Percentiles rank a stretch among this genome's conserved stretches.
Conservation (phyloP, 495 filamentous ascomycete species). For the Trichoderma erinaceum region DNA sequence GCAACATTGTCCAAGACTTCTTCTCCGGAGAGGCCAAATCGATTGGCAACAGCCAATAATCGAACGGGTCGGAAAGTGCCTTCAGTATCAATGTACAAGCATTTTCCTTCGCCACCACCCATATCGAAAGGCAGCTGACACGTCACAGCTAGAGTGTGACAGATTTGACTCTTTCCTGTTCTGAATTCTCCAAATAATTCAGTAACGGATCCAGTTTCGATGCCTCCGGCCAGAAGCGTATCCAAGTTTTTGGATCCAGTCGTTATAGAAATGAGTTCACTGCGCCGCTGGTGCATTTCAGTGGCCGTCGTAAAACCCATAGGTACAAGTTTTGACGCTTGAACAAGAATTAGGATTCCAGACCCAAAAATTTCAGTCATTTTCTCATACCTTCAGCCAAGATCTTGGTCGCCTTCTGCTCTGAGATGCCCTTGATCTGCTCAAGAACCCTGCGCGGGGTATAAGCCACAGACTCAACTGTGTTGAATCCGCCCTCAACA, state of each 20-base stretch:
- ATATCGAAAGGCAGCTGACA: slow-evolving; percentile 97
- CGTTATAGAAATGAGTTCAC: slow-evolving; percentile 94
- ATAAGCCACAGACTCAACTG: slow-evolving; percentile 91
- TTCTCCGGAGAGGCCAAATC: slow-evolving; percentile 90
- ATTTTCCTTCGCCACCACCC: slow-evolving; percentile 97
- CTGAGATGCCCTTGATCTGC: slow-evolving; percentile 95
- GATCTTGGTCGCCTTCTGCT: slow-evolving; percentile 92
- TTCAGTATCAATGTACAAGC: slow-evolving; percentile 98
- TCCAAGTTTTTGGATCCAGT: slow-evolving; percentile 96
- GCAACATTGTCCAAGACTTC: slow-evolving; percentile 97
- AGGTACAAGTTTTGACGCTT: slow-evolving; percentile 89
- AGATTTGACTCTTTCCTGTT: slow-evolving; percentile 97
- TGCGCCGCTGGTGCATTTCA: slow-evolving; percentile 95
- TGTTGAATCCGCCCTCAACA: slow-evolving; percentile 87
- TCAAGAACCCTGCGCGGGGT: slow-evolving; percentile 83
- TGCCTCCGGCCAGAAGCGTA: slow-evolving; percentile 86
- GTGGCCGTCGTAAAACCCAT: slow-evolving; percentile 99
- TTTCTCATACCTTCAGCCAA: slow-evolving; percentile 67
- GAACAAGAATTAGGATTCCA: slow-evolving; percentile 16
- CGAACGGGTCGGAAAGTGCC: slow-evolving; percentile 94
- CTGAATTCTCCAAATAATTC: slow-evolving; percentile 98
- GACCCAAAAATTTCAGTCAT: background rate
- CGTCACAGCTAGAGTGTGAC: slow-evolving; percentile 96
- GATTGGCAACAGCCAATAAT: slow-evolving; percentile 81
- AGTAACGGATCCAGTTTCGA: slow-evolving; percentile 97